Conservation (phyloP, 2,329 filamentous ascomycete species). For the Pseudocercospora pini-densiflorae region DNA sequence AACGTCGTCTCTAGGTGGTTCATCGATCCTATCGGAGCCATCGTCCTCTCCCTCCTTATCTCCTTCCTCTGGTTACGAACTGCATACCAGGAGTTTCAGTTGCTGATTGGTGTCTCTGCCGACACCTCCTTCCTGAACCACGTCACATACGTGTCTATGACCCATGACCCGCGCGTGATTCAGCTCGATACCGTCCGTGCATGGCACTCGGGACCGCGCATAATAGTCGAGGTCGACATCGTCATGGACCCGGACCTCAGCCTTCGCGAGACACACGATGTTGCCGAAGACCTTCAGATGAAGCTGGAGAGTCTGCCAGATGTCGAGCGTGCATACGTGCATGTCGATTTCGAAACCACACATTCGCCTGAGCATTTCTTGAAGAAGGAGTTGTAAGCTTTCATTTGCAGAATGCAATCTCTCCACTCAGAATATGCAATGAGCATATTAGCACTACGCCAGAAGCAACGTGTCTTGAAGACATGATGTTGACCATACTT, state of each 20-base stretch:
- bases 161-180: slow-evolving; percentile 78
- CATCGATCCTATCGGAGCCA: slow-evolving; percentile 91
- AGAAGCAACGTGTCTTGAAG: not conserved
- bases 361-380: slow-evolving; percentile 86
- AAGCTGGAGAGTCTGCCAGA: slow-evolving; percentile 92
- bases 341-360: slow-evolving; percentile 95
- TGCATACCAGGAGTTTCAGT: slow-evolving; percentile 84
- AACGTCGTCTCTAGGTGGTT: slow-evolving; percentile 65
- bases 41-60: slow-evolving; percentile 79
- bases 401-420: not conserved
- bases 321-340: slow-evolving; percentile 92
- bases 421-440: not conserved
- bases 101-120: slow-evolving; percentile 87
- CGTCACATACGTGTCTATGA: slow-evolving; percentile 94
- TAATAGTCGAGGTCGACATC: slow-evolving; percentile 95
- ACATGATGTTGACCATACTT: not conserved
- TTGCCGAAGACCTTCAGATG: slow-evolving; percentile 90
- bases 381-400: slow-evolving; percentile 64
- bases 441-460: not conserved
- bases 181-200: slow-evolving; percentile 95
- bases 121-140: slow-evolving; percentile 86
- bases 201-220: slow-evolving; percentile 84
- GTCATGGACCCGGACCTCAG: slow-evolving; percentile 82
- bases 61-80: slow-evolving; percentile 81
- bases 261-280: slow-evolving; percentile 82